Conservation (phyloP, 441 rosid genomes). For the Aquilaria agallochum region DNA sequence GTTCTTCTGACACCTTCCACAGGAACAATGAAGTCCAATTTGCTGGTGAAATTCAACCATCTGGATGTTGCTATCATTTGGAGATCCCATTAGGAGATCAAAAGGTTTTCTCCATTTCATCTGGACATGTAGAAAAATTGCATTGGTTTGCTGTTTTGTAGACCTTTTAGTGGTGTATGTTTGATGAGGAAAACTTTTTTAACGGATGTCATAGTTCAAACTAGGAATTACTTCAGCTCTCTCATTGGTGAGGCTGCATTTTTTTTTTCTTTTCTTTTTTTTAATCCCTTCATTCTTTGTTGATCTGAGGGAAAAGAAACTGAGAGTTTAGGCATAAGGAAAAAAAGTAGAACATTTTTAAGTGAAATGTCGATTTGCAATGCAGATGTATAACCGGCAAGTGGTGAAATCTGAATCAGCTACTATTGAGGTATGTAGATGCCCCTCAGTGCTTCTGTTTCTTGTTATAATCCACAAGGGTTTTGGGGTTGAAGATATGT, state of each 20-base stretch:
- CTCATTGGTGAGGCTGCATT: no score
- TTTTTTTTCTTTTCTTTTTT: not conserved
- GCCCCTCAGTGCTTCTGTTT: no score
- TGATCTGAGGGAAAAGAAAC: not conserved
- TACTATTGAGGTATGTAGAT: slow-evolving; percentile 57
- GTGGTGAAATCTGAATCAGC: slow-evolving; percentile 95
- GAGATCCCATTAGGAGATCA: slow-evolving; percentile 57
- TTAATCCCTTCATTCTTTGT: no score
- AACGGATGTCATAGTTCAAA: not conserved
- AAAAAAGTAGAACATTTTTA: not conserved
- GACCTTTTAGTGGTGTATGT: not conserved
- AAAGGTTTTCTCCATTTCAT: slow-evolving; percentile 33
- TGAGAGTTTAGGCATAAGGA: not conserved
- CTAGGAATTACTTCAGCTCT: no score
- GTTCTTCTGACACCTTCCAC: not conserved
- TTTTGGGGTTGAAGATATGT: no score
- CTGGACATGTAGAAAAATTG: not conserved
- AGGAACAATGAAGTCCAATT: slow-evolving; percentile 98
- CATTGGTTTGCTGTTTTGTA: not conserved
- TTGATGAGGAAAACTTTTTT: not conserved
- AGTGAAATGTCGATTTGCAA: not conserved
- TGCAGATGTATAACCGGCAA: slow-evolving; percentile 72
- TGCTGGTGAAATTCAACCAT: slow-evolving; percentile 88
- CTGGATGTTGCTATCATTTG: slow-evolving; percentile 60
- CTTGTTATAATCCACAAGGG: no score